Conservation (phyloP, 768 basidiomycete genomes). For the Porphyrellus cyaneotinctus region DNA sequence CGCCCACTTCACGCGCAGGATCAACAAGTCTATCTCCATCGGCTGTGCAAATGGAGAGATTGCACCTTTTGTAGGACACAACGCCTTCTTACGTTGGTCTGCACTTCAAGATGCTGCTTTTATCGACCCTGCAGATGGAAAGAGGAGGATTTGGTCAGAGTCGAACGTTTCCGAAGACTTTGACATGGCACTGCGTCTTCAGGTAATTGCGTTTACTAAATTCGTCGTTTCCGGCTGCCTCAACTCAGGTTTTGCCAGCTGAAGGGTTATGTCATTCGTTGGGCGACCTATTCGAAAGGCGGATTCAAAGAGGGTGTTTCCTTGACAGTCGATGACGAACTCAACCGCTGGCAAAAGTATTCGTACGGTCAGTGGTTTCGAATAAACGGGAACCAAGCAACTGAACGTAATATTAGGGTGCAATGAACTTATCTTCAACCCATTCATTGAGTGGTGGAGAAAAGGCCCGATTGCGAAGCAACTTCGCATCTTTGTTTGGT, state of each 20-base stretch:
- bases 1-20: slow-evolving; percentile 87
- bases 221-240: slow-evolving; percentile 58
- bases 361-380: slow-evolving; percentile 51
- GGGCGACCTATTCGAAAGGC: slow-evolving; percentile 84
- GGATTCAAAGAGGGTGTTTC: slow-evolving; percentile 93
- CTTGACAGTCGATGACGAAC: slow-evolving; percentile 83
- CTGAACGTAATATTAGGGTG: slow-evolving; percentile 27
- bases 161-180: slow-evolving; percentile 67
- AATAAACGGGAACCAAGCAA: slow-evolving; percentile 30
- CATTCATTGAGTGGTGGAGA: slow-evolving; percentile 71
- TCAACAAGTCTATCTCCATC: slow-evolving; percentile 81
- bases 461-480: slow-evolving; percentile 81
- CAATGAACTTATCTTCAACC: slow-evolving; percentile 76
- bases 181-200: slow-evolving; percentile 58
- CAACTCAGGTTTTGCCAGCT: slow-evolving; percentile 24
- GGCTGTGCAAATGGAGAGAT: slow-evolving; percentile 77
- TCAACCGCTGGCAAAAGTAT: slow-evolving; percentile 93
- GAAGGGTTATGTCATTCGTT: slow-evolving; percentile 32
- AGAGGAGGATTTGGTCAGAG: slow-evolving; percentile 76
- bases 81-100: slow-evolving; percentile 86
- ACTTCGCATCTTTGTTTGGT: slow-evolving; percentile 75
- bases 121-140: slow-evolving; percentile 44
- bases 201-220: slow-evolving; percentile 31
- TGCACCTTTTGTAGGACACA: slow-evolving; percentile 78
- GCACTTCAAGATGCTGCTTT: slow-evolving; percentile 87